phyloP scores from a whole-genome alignment of 2,329 filamentous ascomycete species.

The Xenoacremonium recifei region DNA sequence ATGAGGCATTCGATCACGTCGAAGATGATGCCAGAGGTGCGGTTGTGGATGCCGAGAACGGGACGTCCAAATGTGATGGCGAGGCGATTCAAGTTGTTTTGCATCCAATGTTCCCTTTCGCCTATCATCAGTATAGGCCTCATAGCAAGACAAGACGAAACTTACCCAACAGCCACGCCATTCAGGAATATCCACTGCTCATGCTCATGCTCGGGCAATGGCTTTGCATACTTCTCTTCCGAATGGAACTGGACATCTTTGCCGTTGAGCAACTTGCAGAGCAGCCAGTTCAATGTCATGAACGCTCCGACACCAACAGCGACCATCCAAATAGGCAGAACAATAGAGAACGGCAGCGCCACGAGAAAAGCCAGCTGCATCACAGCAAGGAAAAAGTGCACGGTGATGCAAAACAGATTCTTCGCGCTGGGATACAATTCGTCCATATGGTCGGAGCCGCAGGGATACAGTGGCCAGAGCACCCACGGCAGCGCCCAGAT shows the following conservation, averaged over 20 bases:
- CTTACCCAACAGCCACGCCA: slow-evolving; percentile 63
- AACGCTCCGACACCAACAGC: slow-evolving; percentile 40
- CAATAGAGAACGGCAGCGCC: slow-evolving; percentile 49
- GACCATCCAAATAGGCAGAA: slow-evolving; percentile 50
- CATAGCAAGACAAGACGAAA: slow-evolving; percentile 5
- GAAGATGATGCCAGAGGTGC: slow-evolving; percentile 71
- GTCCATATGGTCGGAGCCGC: slow-evolving; percentile 53
- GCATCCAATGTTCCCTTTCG: slow-evolving; percentile 62
- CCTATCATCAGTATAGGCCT: slow-evolving; percentile 9
- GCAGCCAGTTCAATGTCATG: slow-evolving; percentile 46
- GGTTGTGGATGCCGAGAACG: slow-evolving; percentile 72
- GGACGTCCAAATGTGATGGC: slow-evolving; percentile 70
- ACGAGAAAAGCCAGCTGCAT: slow-evolving; percentile 62
- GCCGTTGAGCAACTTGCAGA: slow-evolving; percentile 55
- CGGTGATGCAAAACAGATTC: slow-evolving; percentile 56
- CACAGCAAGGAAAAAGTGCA: slow-evolving; percentile 59
- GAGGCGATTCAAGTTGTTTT: slow-evolving; percentile 68
- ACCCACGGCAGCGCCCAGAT: slow-evolving; percentile 59
- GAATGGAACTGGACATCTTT: slow-evolving; percentile 47
- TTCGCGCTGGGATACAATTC: slow-evolving; percentile 59
- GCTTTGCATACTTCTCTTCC: slow-evolving; percentile 50
- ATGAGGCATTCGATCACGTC: slow-evolving; percentile 76
- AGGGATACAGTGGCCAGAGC: slow-evolving; percentile 55
- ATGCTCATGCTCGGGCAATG: slow-evolving; percentile 48
- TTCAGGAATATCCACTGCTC: slow-evolving; percentile 84